Evolutionary conservation across 306 rosid genomes (phyloP), one percentile per base, ranked within the genome.

Genomic region (Quercus alba): DNA sequence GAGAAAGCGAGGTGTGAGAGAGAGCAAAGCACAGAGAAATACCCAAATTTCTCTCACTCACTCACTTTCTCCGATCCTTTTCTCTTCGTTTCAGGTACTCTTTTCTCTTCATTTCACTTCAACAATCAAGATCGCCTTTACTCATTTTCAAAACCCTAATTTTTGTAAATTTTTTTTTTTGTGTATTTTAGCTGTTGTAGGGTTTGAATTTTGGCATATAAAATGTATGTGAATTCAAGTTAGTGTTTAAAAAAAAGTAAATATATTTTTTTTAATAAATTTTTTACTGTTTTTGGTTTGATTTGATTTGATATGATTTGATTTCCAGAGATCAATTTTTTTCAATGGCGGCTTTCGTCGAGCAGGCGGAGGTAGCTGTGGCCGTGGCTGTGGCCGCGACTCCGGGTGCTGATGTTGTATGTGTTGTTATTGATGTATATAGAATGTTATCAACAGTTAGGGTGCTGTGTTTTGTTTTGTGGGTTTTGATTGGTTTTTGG

Each of bases 331-430:
- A 75, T 83, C 33, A 30, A 70, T 33, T 12, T 49, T 73, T 80
- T 33, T 56, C 4, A 75, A 94, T 94, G 98, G 91, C 91, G 51
- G 44, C 93, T 59, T 66, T 87, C 12, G 89, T 87, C 14, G 89
- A 91, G 84, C 92, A 85, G 82, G 91, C 46, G 46, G 46, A 38
- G 46, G 46, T 38, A 38, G 11, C 46, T 7, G 46, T 38, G 46
- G 11, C 46, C 0, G 46, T 38, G 46, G 46, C 46, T 0, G 46
- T 38, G 46, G 46, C 46, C 46, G 46, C 46, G 46, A 38, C 76
- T 76, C 97, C 97, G 28, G 77, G 82, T 20, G 89, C 98, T 38
- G 88, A 89, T 59, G 84, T 91, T 81, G 98, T 94, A 90, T 58
- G 95, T 76, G 14, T 64, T 80, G 70, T 17, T 70, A 26, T 66